Evolutionary conservation across 2,329 filamentous ascomycete species (phyloP).

Genomic region (Ascocoryne sarcoides): DNA sequence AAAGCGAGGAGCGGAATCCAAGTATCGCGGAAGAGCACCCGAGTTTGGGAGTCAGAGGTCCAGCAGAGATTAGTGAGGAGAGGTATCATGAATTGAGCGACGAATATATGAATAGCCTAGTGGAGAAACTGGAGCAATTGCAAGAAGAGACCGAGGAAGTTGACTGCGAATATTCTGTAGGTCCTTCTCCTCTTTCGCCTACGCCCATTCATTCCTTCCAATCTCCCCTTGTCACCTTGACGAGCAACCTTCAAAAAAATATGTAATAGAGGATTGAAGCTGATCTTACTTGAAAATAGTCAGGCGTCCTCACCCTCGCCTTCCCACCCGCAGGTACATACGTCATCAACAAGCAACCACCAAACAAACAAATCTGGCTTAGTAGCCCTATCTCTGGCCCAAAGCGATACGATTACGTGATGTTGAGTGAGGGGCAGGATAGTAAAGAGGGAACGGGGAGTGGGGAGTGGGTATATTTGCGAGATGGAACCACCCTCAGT

Average conservation of each 20-base stretch:
- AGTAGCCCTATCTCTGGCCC: conserved; percentile 85
- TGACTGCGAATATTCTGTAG: conserved; percentile 83
- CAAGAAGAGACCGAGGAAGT: conserved; percentile 67
- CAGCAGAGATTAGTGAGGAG: conserved; percentile 57
- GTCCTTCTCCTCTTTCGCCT: conserved; percentile 27
- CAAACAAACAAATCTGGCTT: conserved; percentile 96
- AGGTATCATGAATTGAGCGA: conserved; percentile 76
- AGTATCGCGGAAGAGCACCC: no score
- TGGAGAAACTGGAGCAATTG: conserved; percentile 57
- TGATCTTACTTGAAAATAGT: no score
- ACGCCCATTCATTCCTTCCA: neutral
- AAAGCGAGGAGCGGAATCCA: no score
- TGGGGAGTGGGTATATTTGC: conserved; percentile 79
- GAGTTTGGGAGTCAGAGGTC: no score
- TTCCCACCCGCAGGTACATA: conserved; percentile 68
- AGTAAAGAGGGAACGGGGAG: conserved; percentile 68
- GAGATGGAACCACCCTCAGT: conserved; percentile 70
- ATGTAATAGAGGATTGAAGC: no score
- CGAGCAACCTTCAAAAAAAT: no score
- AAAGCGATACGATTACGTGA: conserved; percentile 88
- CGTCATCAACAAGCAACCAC: conserved; percentile 96
- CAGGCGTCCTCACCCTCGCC: conserved; percentile 73
- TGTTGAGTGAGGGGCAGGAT: conserved; percentile 61
- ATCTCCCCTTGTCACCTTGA: no score
- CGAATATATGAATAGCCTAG: conserved; percentile 54